A percentile compares a stretch with the other conserved stretches of the same genome.
Conservation (phyloP, 495 filamentous ascomycete species). For the Cladorrhinum samala region DNA sequence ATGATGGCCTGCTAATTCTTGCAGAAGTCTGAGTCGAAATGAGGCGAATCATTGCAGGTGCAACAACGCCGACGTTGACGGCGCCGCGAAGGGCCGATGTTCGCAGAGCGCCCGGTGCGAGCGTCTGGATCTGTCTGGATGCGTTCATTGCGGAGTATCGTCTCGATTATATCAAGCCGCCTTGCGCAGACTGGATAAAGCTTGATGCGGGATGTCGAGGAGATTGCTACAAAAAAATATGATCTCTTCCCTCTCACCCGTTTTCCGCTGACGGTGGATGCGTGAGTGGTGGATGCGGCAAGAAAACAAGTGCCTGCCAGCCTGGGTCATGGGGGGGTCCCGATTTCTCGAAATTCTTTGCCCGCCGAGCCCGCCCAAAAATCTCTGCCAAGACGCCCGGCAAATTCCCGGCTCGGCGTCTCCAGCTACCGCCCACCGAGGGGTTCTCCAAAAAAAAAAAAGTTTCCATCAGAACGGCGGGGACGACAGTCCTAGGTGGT, state of each 20-base stretch:
- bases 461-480: no score
- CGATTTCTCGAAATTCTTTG: slow-evolving; percentile 17
- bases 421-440: not conserved
- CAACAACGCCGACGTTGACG: slow-evolving; percentile 34
- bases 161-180: slow-evolving; percentile 2
- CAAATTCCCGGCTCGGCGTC: slow-evolving; percentile 18
- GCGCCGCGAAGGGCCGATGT: slow-evolving; percentile 36
- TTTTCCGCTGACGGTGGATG: not conserved
- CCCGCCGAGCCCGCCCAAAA: slow-evolving; percentile 9
- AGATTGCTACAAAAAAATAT: slow-evolving; percentile 10
- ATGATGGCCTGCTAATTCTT: slow-evolving; percentile 18
- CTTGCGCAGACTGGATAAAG: not conserved
- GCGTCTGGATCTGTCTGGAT: slow-evolving; percentile 38
- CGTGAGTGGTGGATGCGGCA: slow-evolving; percentile 2
- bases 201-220: slow-evolving; percentile 4
- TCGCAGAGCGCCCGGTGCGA: slow-evolving; percentile 32
- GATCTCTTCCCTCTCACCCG: not conserved
- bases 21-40: slow-evolving; percentile 30
- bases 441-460: not conserved
- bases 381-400: slow-evolving; percentile 20
- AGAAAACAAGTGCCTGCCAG: not conserved
- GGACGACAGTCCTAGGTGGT: no score
- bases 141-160: slow-evolving; percentile 39
- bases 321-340: not conserved
- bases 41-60: slow-evolving; percentile 56